phyloP scores from a whole-genome alignment of 495 filamentous ascomycete species.

The Jackrogersella minutella region DNA sequence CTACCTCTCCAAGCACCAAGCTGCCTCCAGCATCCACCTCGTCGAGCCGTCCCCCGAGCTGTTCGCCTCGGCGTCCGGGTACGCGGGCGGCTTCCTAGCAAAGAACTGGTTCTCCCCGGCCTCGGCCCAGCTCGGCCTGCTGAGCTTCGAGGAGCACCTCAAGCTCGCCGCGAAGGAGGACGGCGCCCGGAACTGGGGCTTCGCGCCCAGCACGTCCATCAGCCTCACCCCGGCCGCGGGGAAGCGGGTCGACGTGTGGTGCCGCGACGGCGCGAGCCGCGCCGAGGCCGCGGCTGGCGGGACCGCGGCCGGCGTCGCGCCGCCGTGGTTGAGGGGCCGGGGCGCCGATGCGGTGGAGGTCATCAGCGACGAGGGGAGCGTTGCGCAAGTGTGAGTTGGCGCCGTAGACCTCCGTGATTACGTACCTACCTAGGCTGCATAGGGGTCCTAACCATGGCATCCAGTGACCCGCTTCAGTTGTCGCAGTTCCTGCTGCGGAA shows the following conservation, averaged over 20 bases:
- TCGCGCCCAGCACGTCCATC: constrained; percentile 68
- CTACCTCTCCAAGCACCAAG: constrained; percentile 68
- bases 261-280: constrained; percentile 67
- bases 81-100: constrained; percentile 77
- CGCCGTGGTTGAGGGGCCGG: constrained; percentile 67
- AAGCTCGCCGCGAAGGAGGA: constrained; percentile 66
- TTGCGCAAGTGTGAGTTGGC: constrained; percentile 68
- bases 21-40: constrained; percentile 68
- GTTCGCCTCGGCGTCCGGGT: constrained; percentile 76
- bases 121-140: constrained; percentile 63
- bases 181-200: constrained; percentile 73
- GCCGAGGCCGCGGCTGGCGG: constrained; percentile 61
- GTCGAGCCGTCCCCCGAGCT: constrained; percentile 70
- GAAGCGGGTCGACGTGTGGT: constrained; percentile 66
- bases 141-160: constrained; percentile 75
- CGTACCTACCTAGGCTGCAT: not conserved
- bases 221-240: constrained; percentile 53
- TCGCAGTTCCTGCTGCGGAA: constrained; percentile 69
- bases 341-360: constrained; percentile 63
- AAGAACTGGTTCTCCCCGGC: constrained; percentile 72
- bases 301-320: constrained; percentile 34
- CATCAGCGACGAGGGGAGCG: constrained; percentile 68
- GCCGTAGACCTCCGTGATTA: not conserved
- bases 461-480: constrained; percentile 61
- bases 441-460: not conserved